phyloP scores from a whole-genome alignment of 108 stramenopile genomes.

The Nannochloropsis gaditana region DNA sequence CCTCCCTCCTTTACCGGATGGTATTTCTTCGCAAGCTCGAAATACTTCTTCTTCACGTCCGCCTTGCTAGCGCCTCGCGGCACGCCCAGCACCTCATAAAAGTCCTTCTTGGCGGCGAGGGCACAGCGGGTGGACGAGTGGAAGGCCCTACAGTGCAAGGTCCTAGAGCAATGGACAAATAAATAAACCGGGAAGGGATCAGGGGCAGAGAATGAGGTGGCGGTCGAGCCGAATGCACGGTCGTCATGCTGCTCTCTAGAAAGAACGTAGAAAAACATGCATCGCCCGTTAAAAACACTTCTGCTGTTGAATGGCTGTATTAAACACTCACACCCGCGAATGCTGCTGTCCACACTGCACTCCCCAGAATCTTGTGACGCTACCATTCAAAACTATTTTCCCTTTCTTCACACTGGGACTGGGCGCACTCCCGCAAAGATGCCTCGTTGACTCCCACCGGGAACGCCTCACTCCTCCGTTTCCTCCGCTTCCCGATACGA shows the following conservation, averaged over 20 bases:
- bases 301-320: too few species aligned
- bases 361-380: neutral
- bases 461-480: neutral
- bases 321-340: neutral
- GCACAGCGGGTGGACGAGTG: neutral
- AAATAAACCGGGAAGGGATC: neutral
- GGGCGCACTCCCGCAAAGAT: neutral
- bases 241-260: too few species aligned
- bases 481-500: neutral
- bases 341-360: neutral
- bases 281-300: too few species aligned
- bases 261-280: too few species aligned
- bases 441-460: neutral
- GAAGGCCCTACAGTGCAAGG: neutral
- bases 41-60: constrained; percentile 86
- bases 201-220: neutral
- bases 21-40: constrained; percentile 86
- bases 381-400: neutral
- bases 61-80: constrained; percentile 66
- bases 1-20: constrained; percentile 60
- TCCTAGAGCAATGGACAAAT: neutral
- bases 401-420: neutral
- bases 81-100: constrained; percentile 87
- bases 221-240: neutral
- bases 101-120: constrained; percentile 66